Conservation (phyloP, 441 rosid species). For the Populus hybrid region DNA sequence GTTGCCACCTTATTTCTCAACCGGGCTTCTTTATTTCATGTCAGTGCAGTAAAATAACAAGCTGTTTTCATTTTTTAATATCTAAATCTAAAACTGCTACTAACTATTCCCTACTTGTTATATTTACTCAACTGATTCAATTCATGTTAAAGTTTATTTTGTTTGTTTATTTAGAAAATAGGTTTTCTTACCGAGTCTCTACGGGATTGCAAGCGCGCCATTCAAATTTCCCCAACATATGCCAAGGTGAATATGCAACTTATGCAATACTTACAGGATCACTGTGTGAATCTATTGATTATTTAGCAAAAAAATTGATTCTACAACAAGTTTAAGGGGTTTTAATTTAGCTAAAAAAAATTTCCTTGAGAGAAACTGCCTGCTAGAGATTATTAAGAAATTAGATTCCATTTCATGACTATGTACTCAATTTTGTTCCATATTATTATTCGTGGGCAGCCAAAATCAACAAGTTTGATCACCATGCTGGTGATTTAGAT, state of each 20-base stretch:
- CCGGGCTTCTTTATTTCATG: constrained; percentile 65
- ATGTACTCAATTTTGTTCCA: background rate
- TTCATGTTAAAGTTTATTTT: background rate
- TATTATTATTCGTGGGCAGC: background rate
- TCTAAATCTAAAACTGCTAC: background rate
- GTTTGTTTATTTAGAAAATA: constrained; percentile 42
- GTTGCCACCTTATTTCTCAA: constrained; percentile 68
- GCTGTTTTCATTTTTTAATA: background rate
- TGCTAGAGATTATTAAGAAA: background rate
- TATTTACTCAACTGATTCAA: background rate
- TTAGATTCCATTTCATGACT: background rate
- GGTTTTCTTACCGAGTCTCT: constrained; percentile 54
- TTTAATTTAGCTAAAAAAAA: background rate
- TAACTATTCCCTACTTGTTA: background rate
- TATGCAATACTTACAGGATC: background rate
- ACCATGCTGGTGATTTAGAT: background rate
- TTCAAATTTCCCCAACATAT: constrained; percentile 61
- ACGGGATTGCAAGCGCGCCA: constrained; percentile 74
- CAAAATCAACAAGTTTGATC: background rate
- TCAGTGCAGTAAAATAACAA: constrained; percentile 24
- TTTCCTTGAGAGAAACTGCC: background rate
- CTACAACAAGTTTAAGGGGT: background rate
- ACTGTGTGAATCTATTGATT: background rate
- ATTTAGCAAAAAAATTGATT: background rate
- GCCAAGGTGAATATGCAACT: constrained; percentile 50